These are phyloP conservation scores for Ophiocordyceps sinensis DNA, from an alignment of 2,329 filamentous ascomycete genomes.

Conservation along the genomic window DNA sequence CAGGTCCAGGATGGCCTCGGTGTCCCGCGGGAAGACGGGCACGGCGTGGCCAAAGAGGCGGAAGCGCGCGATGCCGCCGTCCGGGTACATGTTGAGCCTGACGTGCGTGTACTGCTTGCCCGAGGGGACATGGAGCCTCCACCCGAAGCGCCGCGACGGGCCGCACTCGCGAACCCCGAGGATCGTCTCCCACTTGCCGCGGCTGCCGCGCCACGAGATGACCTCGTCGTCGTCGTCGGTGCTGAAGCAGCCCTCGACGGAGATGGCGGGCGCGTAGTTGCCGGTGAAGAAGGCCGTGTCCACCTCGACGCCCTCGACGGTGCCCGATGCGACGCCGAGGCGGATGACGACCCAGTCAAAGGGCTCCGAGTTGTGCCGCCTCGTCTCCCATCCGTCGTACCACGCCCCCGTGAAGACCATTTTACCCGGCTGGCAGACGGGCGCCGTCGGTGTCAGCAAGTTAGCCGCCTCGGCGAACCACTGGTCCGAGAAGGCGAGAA, in stretches of 20 bases:
- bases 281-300: slow-evolving; percentile 73
- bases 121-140: slow-evolving; percentile 47
- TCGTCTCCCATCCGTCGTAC: slow-evolving; percentile 59
- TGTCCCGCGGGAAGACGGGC: slow-evolving; percentile 57
- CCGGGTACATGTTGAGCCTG: slow-evolving; percentile 70
- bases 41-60: slow-evolving; percentile 62
- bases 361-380: slow-evolving; percentile 46
- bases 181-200: slow-evolving; percentile 58
- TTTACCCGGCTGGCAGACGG: slow-evolving; percentile 48
- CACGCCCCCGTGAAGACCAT: slow-evolving; percentile 57
- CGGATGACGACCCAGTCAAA: slow-evolving; percentile 56
- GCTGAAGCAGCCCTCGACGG: slow-evolving; percentile 61
- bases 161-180: slow-evolving; percentile 57
- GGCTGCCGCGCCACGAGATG: slow-evolving; percentile 41
- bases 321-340: slow-evolving; percentile 55
- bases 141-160: slow-evolving; percentile 58
- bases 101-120: slow-evolving; percentile 65
- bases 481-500: slow-evolving; percentile 52
- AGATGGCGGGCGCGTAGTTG: slow-evolving; percentile 68
- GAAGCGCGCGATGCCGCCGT: slow-evolving; percentile 72
- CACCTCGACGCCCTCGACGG: slow-evolving; percentile 59
- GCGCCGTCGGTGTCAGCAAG: slow-evolving; percentile 47
- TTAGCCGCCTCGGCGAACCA: slow-evolving; percentile 55
- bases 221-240: slow-evolving; percentile 46
- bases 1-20: slow-evolving; percentile 55